Evolutionary conservation across 2,329 filamentous ascomycete species (phyloP), one percentile per base, ranked within the genome.

Genomic region (Neofusicoccum umdonicola): DNA sequence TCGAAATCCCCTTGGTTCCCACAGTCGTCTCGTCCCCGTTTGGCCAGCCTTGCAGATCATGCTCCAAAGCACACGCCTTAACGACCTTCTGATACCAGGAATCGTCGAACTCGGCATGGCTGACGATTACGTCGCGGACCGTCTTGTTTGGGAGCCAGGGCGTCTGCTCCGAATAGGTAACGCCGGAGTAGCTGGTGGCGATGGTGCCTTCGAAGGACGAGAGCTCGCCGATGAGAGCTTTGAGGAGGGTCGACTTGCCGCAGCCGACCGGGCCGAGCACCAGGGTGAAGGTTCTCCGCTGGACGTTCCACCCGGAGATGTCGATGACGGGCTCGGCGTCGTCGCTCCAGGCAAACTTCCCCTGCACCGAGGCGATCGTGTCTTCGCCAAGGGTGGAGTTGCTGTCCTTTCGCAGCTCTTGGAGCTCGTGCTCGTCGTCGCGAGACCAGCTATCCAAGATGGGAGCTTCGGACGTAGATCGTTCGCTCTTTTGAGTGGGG

Each of bases 1-100:
- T 75, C 22, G 80, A 77, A 63, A 83, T 77, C 37, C 83, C 83
- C 68, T 82, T 81, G 69, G 80, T 84, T 15, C 83, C 83, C 64
- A 84, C 80, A 27, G 80, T 69, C 13, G 82, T 84, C 56, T 79
- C 74, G 58, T 79, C 71, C 27, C 74, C 74, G 62, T 74, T 69
- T 31, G 74, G 73, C 58, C 75, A 65, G 60, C 73, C 68, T 41
- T 68, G 68, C 34, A 76, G 68, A 71, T 76, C 74, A 66, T 75
- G 71, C 64, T 76, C 73, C 65, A 77, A 67, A 13, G 71, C 73
- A 67, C 74, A 77, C 62, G 69, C 71, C 52, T 69, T 70, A 27
- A 78, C 67, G 8, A 78, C 76, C 4, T 72, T 69, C 15, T 68
- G 69, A 68, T 79, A 79, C 73, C 75, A 78, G 37, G 71, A 68